Conservation (phyloP, 139 green algal species). For the Haematococcus sp. region DNA sequence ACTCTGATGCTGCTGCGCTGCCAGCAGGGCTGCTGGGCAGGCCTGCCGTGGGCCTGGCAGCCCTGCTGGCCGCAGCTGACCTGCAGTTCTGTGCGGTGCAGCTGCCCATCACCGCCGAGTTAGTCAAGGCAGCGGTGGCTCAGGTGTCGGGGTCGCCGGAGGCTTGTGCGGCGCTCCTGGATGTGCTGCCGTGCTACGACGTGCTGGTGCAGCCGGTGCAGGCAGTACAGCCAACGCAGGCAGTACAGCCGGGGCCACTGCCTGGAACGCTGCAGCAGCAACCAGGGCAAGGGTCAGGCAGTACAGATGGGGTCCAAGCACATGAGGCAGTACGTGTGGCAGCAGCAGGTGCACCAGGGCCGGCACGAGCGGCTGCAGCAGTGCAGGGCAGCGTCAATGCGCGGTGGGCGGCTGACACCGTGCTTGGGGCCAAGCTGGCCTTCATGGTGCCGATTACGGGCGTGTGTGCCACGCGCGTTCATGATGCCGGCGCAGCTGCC, state of each 20-base stretch:
- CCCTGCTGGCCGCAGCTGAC: slow-evolving; percentile 4
- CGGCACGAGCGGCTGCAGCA: slow-evolving; percentile 1
- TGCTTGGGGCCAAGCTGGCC: background rate
- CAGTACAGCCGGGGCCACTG: no score
- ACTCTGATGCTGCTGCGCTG: background rate
- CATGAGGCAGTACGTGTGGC: background rate
- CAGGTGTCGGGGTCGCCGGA: background rate
- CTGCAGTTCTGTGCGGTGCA: slow-evolving; percentile 9
- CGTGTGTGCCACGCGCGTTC: background rate
- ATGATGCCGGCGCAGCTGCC: background rate
- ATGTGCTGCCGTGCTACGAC: background rate
- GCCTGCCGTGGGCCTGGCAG: background rate
- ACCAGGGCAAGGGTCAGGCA: no score
- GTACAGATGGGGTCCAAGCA: no score
- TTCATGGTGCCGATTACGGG: background rate
- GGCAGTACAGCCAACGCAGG: background rate
- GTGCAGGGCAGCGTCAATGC: background rate
- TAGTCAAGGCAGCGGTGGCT: background rate
- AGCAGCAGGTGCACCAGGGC: background rate
- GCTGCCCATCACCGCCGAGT: background rate
- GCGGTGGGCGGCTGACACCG: background rate
- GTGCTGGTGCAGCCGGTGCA: background rate
- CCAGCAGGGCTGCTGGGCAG: background rate
- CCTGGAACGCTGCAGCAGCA: no score
- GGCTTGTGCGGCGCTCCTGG: background rate